Evolutionary conservation across 2,329 filamentous ascomycete species (phyloP), one percentile per base, ranked within the genome.

Genomic region (Penicillium crustosum): DNA sequence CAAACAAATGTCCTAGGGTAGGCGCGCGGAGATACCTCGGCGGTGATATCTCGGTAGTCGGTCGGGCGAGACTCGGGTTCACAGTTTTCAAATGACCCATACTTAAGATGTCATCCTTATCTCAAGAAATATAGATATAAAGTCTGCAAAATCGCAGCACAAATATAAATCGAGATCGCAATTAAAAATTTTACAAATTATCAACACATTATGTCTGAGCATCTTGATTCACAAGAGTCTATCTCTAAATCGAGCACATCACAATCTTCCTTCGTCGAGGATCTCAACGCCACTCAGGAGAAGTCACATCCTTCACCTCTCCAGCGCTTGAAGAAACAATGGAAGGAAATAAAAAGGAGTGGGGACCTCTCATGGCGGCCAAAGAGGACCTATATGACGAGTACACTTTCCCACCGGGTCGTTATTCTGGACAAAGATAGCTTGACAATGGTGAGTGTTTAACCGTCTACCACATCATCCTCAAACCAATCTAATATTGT

Each of bases 391-490:
- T 60, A n/a, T 42, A 66, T n/a, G 63, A 65, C 25, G 60, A 65
- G 17, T 66, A 67, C 47, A 66, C 63, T 29, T 66, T 67, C 52
- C 58, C 62, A 42, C 48, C 55, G 12, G 58, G 61, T 17, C 58
- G 60, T 33, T 63, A 59, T 54, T 61, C 58, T 3, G 63, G 65
- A 2, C 63, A 67, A 41, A 61, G 49, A 39, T 38, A 53, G n/a
- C 25, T 29, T 21, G 36, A 10, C 33, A 42, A 53, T 31, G 21
- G 55, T 57, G 21, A 53, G 38, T 52, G 15, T n/a, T 41, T 31
- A 23, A 8, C 2, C 17, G 7, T 8, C 12, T 21, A 10, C 29
- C 19, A 21, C 17, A 25, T 10, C 17, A 27, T 53, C 4, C 13
- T 35, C 29, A 15, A 36, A 36, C 15, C 13, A 10, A 35, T 23